Evolutionary conservation across 2,329 filamentous ascomycete genomes (phyloP).

Genomic region (Paecilomyces formosus): DNA sequence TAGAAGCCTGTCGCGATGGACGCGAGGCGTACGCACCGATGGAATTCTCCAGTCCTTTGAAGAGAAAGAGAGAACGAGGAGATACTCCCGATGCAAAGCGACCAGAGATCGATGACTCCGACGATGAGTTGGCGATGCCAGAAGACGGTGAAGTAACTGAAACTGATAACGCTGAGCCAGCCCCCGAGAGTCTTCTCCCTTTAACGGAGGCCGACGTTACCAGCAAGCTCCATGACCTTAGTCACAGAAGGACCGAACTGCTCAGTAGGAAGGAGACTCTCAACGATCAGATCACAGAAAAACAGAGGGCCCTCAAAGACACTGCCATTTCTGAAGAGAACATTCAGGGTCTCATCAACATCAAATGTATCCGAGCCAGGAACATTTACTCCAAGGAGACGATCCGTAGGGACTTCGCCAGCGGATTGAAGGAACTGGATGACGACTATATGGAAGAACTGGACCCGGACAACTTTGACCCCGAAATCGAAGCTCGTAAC

Average conservation of each 20-base stretch:
- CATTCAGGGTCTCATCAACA: background rate
- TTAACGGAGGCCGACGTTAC: background rate
- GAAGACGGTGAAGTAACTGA: background rate
- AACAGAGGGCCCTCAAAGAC: conserved; percentile 13
- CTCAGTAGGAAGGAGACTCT: conserved; percentile 16
- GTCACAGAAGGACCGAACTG: background rate
- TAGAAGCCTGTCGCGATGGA: background rate
- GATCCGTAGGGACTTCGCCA: background rate
- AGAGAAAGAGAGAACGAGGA: background rate
- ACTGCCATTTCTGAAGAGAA: conserved; percentile 10
- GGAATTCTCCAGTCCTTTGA: background rate
- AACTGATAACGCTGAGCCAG: background rate
- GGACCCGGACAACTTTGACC: background rate
- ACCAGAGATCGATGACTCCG: background rate
- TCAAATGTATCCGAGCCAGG: background rate
- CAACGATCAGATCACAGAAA: conserved; percentile 3
- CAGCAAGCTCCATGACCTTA: background rate
- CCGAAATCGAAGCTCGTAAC: conserved; percentile 45
- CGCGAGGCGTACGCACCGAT: background rate
- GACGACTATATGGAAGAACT: background rate
- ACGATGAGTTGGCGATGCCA: background rate
- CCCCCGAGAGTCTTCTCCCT: background rate
- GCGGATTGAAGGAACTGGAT: background rate
- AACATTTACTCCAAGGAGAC: background rate
- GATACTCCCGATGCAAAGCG: background rate